Conservation (phyloP, 345 rosid genomes). For the Hirschfeldia incana region DNA sequence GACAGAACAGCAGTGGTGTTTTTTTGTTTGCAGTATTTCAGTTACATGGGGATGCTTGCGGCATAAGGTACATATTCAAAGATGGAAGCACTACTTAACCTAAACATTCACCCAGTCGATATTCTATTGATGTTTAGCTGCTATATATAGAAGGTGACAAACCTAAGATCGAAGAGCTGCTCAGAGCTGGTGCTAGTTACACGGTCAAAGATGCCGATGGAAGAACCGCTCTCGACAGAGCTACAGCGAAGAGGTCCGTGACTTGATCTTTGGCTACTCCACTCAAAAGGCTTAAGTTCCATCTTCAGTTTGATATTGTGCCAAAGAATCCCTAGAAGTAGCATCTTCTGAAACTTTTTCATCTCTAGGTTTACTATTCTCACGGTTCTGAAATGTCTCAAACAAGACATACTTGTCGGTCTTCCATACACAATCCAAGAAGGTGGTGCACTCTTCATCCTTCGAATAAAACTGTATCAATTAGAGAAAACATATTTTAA, state of each 20-base stretch:
- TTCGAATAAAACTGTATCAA: slow-evolving; percentile 56
- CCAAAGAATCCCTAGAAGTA: slow-evolving; percentile 38
- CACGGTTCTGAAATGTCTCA: slow-evolving; percentile 48
- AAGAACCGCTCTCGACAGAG: slow-evolving; percentile 71
- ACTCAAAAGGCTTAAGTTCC: slow-evolving; percentile 50
- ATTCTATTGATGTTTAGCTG: slow-evolving; percentile 72
- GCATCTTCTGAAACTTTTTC: slow-evolving; percentile 32
- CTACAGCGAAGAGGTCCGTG: slow-evolving; percentile 60
- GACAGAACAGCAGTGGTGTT: neutral
- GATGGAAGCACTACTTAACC: slow-evolving; percentile 82
- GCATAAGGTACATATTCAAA: slow-evolving; percentile 83
- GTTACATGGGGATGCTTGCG: slow-evolving; percentile 95
- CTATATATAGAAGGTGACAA: slow-evolving; percentile 79
- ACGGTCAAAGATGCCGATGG: slow-evolving; percentile 70
- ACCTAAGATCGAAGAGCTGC: slow-evolving; percentile 79
- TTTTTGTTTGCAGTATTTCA: slow-evolving; percentile 61
- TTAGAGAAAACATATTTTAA: neutral
- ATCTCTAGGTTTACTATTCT: slow-evolving; percentile 36
- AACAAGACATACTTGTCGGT: slow-evolving; percentile 61
- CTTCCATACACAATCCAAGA: slow-evolving; percentile 62
- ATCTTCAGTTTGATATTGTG: slow-evolving; percentile 12
- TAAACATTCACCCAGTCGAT: slow-evolving; percentile 84
- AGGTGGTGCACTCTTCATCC: slow-evolving; percentile 45
- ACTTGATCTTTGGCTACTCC: slow-evolving; percentile 62
- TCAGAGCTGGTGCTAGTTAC: slow-evolving; percentile 76